Percentiles rank a stretch among this genome's conserved stretches.
phyloP scores from a whole-genome alignment of 2,329 filamentous ascomycete genomes.

The Fusarium beomiforme region DNA sequence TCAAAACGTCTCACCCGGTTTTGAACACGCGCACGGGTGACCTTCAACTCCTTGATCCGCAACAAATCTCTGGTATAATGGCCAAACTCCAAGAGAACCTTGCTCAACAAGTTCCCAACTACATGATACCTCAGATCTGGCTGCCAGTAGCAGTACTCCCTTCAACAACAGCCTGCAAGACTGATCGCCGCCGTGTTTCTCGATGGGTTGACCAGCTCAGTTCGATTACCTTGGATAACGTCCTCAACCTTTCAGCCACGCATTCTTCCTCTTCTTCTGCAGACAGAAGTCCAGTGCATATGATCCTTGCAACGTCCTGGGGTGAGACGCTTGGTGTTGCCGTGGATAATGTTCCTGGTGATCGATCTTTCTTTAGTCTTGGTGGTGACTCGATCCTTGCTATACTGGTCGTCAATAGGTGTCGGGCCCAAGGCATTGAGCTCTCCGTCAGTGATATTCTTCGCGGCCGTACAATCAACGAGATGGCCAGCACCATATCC shows the following conservation, averaged over 20 bases:
- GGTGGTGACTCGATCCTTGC: not conserved
- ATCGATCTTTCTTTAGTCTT: not conserved
- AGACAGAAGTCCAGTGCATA: not conserved
- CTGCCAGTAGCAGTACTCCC: not conserved
- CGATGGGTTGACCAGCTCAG: not conserved
- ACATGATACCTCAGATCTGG: conserved; percentile 27
- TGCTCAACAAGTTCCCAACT: conserved; percentile 7
- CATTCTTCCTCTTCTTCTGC: not conserved
- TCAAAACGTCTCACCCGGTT: not conserved
- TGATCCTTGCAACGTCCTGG: not conserved
- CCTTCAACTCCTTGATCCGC: not conserved
- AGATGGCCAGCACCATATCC: not conserved
- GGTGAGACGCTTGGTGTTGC: not conserved
- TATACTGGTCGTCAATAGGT: not conserved
- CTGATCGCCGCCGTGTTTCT: not conserved
- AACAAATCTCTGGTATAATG: not conserved
- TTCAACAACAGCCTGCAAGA: conserved; percentile 1
- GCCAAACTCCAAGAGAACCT: not conserved
- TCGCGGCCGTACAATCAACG: not conserved
- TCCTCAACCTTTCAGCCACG: not conserved
- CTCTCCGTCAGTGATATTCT: not conserved
- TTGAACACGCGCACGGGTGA: not conserved
- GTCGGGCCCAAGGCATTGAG: not conserved
- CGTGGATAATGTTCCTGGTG: not conserved
- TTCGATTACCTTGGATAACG: not conserved